These are phyloP conservation scores for Lanmaoa pseudosensibilis DNA, from an alignment of 768 basidiomycete species.

Conservation along the genomic window DNA sequence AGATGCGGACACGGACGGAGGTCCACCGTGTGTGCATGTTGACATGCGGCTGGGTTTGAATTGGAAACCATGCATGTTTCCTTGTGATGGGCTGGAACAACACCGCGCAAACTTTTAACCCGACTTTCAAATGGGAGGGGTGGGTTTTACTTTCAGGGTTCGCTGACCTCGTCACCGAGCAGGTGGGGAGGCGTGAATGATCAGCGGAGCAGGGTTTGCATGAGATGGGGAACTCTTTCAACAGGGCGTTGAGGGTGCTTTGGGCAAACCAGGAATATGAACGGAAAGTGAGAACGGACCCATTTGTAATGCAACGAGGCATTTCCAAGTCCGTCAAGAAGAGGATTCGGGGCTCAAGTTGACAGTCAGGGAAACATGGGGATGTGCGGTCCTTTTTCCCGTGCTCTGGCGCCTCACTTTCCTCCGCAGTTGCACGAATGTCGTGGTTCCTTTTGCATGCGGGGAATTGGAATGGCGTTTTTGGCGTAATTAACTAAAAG, in stretches of 20 bases:
- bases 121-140: conserved; percentile 9
- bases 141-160: conserved; percentile 1
- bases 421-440: not conserved
- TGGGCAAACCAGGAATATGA: not conserved
- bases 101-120: not conserved
- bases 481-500: conserved; percentile 10
- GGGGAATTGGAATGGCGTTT: not conserved
- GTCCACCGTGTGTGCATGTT: not conserved
- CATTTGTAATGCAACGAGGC: conserved; percentile 20
- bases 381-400: conserved; percentile 8
- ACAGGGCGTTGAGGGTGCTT: not conserved
- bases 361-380: conserved; percentile 2
- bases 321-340: not conserved
- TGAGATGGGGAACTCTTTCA: not conserved
- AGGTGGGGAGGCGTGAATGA: conserved; percentile 9
- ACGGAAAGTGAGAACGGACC: not conserved
- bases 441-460: not conserved
- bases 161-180: conserved; percentile 2
- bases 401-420: conserved; percentile 4
- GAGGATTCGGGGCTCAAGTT: not conserved
- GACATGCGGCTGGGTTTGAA: not conserved
- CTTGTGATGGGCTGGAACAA: conserved; percentile 2
- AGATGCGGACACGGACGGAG: not conserved
- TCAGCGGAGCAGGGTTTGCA: conserved; percentile 13
- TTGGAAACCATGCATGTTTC: not conserved